phyloP scores from a whole-genome alignment of 192 early-diverging fungal species.

The Podila epigama region DNA sequence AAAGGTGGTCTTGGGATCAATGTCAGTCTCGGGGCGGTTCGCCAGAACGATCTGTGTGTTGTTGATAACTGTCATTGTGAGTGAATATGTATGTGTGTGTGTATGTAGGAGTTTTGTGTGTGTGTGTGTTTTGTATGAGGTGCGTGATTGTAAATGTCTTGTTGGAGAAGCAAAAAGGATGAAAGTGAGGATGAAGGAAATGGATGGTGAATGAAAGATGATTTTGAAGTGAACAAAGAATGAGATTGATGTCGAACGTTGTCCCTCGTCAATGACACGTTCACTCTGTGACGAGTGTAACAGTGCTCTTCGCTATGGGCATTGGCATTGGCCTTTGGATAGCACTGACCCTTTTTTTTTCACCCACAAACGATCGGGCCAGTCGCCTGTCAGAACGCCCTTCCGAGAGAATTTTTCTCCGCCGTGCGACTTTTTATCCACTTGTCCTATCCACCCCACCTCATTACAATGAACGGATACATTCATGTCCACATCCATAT shows the following conservation, averaged over 20 bases:
- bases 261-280: too few species aligned
- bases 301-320: too few species aligned
- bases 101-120: background rate
- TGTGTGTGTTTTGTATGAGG: background rate
- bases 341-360: background rate
- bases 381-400: constrained; percentile 2
- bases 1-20: constrained; percentile 53
- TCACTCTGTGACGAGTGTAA: too few species aligned
- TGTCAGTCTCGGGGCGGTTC: constrained; percentile 40
- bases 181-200: background rate
- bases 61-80: constrained; percentile 24
- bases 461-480: too few species aligned
- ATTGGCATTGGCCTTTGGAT: background rate
- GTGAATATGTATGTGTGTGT: background rate
- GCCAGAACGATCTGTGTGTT: constrained; percentile 56
- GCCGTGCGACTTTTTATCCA: too few species aligned
- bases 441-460: too few species aligned
- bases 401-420: too few species aligned
- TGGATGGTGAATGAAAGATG: background rate
- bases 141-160: background rate
- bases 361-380: constrained; percentile 21
- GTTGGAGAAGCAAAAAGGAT: background rate
- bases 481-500: too few species aligned
- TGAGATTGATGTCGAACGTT: too few species aligned
- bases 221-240: constrained; percentile 1